Evolutionary conservation across 169 alveolate species (phyloP), one percentile per base, ranked within the genome.

Genomic region (Eimeria acervulina): DNA sequence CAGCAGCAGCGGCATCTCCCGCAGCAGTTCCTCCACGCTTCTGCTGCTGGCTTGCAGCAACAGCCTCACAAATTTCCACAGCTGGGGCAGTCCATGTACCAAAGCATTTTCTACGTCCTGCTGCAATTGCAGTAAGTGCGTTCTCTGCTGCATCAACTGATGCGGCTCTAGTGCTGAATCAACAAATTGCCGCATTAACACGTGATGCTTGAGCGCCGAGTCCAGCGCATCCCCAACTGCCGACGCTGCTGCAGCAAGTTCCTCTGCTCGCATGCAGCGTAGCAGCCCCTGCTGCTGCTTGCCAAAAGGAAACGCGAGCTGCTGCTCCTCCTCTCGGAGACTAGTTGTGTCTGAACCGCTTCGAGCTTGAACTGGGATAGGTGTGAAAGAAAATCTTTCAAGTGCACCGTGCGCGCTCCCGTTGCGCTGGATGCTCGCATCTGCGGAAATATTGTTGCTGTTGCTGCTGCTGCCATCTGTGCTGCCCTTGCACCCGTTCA

Each of bases 31-130:
- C 42, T 78, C 88, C 88, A 42, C 88, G 88, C 88, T 42, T 19
- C 36, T 78, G 61, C 88, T 78, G 59, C 88, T 78, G 63, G 61
- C 88, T 78, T 78, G 88, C 63, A 78, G 88, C 88, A 78, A 63
- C 63, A 78, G 88, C 88, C 55, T 23, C 63, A 78, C 88, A 38
- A 78, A 78, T 8, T 40, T 26, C 88, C 88, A 78, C 23, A 78
- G 63, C 55, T 78, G 63, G 8, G 88, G 88, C 38, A 78, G 88
- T 12, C 63, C 88, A 63, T 78, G 38, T 19, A 40, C 63, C 88
- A 78, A 38, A 61, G 61, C 59, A n/a, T 78, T 63, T 40, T 42
- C 66, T 10, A 78, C 61, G 23, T 81, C 51, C 33, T 81, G 72
- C 90, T 81, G 90, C 72, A 42, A 0, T 51, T 44, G 72, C 66